Evolutionary conservation across 148 eudicot species (phyloP), one percentile per base, ranked within the genome.

Genomic region (Arctostaphylos glauca): DNA sequence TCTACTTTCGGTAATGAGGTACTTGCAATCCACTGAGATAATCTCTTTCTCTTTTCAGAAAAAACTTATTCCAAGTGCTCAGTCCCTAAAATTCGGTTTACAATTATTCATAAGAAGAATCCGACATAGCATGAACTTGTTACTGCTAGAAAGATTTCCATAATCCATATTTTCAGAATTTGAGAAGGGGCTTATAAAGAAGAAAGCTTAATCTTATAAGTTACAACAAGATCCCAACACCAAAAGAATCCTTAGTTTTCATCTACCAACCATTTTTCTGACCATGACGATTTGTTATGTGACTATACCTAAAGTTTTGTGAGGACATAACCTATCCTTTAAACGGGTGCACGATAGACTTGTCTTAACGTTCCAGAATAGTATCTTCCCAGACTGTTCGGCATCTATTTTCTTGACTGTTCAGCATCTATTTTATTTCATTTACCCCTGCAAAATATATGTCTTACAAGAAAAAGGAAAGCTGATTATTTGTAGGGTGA

Each of bases 11-110:
- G 60, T 74, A 74, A 89, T 78, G 88, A 85, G 75, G 88, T 85
- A 80, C 89, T 87, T 54, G 83, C 86, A 72, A 85, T 91, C 91
- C 82, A 86, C 76, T 84, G 92, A 59, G 46, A 88, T 83, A 96
- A 80, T 84, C 83, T 92, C 53, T 67, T 86, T 87, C 98, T 90
- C 87, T 92, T 93, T 81, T 78, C 85, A 77, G 88, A 81, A 90
- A 94, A 91, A 47, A 92, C 76, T 62, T 83, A 88, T 70, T 86
- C 90, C 83, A 64, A 67, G 84, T 59, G 21, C 79, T 87, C 88
- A 72, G 53, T 80, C 48, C 86, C 95, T 93, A 84, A 83, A 62
- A 79, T 46, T 58, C 49, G 5, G 46, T 7, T n/a, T 54, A 14
- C 80, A 3, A n/a, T n/a, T n/a, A 6, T 1, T 56, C 16, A 58